Conservation (phyloP, 2,329 filamentous ascomycete species). For the Pseudohalonectria lignicola region DNA sequence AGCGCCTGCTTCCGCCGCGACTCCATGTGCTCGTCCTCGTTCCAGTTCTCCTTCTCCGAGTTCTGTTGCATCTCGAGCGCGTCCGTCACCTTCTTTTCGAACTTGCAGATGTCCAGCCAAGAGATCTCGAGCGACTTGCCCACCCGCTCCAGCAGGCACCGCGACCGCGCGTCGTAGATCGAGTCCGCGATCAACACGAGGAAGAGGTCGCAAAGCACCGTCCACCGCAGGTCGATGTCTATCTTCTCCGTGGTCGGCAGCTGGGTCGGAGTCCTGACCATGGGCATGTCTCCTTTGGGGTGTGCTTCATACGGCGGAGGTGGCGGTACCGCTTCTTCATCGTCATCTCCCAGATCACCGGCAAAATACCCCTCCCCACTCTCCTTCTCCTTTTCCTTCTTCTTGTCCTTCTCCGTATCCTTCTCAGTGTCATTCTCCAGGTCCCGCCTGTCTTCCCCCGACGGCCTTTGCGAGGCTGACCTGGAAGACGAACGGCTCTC, state of each 20-base stretch:
- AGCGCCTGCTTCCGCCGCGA: slow-evolving; percentile 68
- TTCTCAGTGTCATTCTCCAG: not conserved
- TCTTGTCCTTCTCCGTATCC: not conserved
- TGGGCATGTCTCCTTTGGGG: slow-evolving; percentile 60
- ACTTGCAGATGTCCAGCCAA: slow-evolving; percentile 90
- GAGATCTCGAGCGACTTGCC: slow-evolving; percentile 69
- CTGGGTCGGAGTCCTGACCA: slow-evolving; percentile 73
- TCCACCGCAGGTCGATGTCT: slow-evolving; percentile 95
- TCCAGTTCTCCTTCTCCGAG: slow-evolving; percentile 93
- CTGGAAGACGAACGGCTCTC: too few species aligned
- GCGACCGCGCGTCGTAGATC: slow-evolving; percentile 80
- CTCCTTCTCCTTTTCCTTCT: too few species aligned
- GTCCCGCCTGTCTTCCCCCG: not conserved
- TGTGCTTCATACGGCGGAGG: slow-evolving; percentile 53
- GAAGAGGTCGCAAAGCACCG: slow-evolving; percentile 90
- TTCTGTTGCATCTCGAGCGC: slow-evolving; percentile 96
- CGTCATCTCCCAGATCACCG: slow-evolving; percentile 10
- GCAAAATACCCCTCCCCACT: too few species aligned
- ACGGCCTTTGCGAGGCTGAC: not conserved
- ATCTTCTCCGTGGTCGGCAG: slow-evolving; percentile 73
- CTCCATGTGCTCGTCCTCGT: slow-evolving; percentile 91
- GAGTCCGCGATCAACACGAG: slow-evolving; percentile 94
- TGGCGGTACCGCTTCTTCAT: slow-evolving; percentile 36
- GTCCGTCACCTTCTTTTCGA: slow-evolving; percentile 95
- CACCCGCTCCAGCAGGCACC: slow-evolving; percentile 72